These are phyloP conservation scores for Trypanosoma scelopori DNA, from an alignment of 208 protist species.

Conservation along the genomic window DNA sequence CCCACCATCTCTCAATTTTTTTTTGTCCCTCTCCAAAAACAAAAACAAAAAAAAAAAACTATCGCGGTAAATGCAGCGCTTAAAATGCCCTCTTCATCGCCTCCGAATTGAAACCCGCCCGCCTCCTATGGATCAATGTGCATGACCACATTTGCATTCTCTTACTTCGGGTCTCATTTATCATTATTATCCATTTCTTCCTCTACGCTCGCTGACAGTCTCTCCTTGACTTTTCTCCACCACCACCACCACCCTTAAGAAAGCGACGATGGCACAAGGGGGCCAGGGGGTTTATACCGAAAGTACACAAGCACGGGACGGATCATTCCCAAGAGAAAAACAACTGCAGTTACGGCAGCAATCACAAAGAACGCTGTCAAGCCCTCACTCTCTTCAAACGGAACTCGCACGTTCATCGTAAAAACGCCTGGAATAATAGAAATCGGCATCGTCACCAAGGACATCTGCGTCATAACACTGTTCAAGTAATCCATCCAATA, in stretches of 20 bases:
- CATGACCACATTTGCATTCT: too few species aligned
- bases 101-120: too few species aligned
- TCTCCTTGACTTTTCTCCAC: not conserved
- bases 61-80: too few species aligned
- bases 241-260: not conserved
- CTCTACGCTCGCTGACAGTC: too few species aligned
- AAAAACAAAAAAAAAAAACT: too few species aligned
- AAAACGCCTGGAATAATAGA: constrained; percentile 69
- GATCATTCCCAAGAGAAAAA: constrained; percentile 45
- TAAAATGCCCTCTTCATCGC: too few species aligned
- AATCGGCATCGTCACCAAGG: constrained; percentile 77
- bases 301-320: constrained; percentile 48
- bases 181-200: constrained; percentile 1
- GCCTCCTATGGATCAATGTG: too few species aligned
- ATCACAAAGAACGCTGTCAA: constrained; percentile 53
- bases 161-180: too few species aligned
- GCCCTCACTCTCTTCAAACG: constrained; percentile 43
- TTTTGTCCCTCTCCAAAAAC: too few species aligned
- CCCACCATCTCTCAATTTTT: not conserved
- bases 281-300: constrained; percentile 55
- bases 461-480: constrained; percentile 70
- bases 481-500: constrained; percentile 87
- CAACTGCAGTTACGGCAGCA: constrained; percentile 36
- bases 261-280: constrained; percentile 42
- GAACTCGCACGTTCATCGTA: constrained; percentile 72